Conservation (phyloP, 2,329 filamentous ascomycete species). For the Cladophialophora immunda region DNA sequence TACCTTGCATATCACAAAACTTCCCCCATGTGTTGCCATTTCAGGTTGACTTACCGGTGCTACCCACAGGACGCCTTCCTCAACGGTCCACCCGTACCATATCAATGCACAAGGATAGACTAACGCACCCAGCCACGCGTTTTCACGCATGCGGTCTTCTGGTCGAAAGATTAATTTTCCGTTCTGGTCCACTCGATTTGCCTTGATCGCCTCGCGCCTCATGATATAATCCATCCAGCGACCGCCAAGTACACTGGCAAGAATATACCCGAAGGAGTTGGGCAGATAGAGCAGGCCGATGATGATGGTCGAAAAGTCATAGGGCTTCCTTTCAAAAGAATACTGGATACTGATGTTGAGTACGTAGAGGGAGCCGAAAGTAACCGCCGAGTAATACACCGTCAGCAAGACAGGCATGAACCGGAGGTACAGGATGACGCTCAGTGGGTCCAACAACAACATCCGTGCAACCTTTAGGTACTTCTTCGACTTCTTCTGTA, state of each 20-base stretch:
- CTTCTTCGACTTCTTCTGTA: conserved; percentile 65
- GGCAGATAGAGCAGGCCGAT: conserved; percentile 82
- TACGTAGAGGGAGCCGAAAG: conserved; percentile 78
- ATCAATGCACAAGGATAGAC: conserved; percentile 76
- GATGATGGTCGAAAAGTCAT: conserved; percentile 72
- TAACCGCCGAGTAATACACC: conserved; percentile 76
- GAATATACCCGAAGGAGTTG: conserved; percentile 75
- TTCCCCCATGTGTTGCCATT: conserved; percentile 15
- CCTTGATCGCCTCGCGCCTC: conserved; percentile 75
- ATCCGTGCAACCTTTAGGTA: conserved; percentile 65
- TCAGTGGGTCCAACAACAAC: conserved; percentile 75
- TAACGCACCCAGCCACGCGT: conserved; percentile 77
- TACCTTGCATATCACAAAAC: conserved; percentile 29
- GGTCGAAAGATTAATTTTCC: conserved; percentile 74
- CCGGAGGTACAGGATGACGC: conserved; percentile 74
- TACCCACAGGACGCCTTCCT: conserved; percentile 70
- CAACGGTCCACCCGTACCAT: conserved; percentile 78
- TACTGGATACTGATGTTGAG: conserved; percentile 80
- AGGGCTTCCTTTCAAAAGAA: conserved; percentile 72
- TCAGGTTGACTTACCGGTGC: conserved; percentile 55
- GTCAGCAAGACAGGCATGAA: conserved; percentile 78
- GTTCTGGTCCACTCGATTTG: conserved; percentile 71
- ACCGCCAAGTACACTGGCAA: conserved; percentile 74
- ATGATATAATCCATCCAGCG: conserved; percentile 84
- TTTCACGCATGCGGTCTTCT: conserved; percentile 84